These are phyloP conservation scores for Anthostomella pinea DNA, from an alignment of 2,329 filamentous ascomycete species.

Conservation along the genomic window DNA sequence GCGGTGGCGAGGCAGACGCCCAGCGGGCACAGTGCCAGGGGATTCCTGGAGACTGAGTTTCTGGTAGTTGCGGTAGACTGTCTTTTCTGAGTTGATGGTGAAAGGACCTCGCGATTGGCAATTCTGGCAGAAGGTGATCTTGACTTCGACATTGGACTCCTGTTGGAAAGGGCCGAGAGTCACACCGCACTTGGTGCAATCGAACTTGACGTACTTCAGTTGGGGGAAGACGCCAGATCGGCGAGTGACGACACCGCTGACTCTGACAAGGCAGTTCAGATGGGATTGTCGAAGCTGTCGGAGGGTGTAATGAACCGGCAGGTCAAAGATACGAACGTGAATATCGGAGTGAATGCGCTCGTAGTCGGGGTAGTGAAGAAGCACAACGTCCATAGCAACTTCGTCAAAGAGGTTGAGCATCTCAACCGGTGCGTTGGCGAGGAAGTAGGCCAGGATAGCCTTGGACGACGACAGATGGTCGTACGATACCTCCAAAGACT, in stretches of 20 bases:
- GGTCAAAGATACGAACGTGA: slow-evolving; percentile 91
- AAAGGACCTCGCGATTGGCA: slow-evolving; percentile 96
- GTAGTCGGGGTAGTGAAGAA: slow-evolving; percentile 96
- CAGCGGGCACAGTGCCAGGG: slow-evolving; percentile 92
- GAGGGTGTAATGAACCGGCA: slow-evolving; percentile 92
- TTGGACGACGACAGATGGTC: slow-evolving; percentile 87
- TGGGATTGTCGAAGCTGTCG: slow-evolving; percentile 93
- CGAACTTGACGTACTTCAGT: slow-evolving; percentile 97
- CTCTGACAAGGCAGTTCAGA: slow-evolving; percentile 90
- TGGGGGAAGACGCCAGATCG: slow-evolving; percentile 95
- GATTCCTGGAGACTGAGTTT: slow-evolving; percentile 97
- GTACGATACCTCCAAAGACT: slow-evolving; percentile 94
- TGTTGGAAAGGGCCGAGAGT: slow-evolving; percentile 96
- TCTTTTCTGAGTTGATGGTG: slow-evolving; percentile 94
- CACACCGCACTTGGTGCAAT: slow-evolving; percentile 88
- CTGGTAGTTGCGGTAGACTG: slow-evolving; percentile 97
- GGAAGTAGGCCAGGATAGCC: slow-evolving; percentile 90
- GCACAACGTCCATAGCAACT: slow-evolving; percentile 92
- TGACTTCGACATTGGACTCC: slow-evolving; percentile 94
- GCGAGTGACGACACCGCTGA: slow-evolving; percentile 92
- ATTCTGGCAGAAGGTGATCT: slow-evolving; percentile 92
- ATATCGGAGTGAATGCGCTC: slow-evolving; percentile 97
- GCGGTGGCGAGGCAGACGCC: slow-evolving; percentile 85
- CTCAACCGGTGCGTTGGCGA: slow-evolving; percentile 93
- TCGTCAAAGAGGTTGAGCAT: slow-evolving; percentile 95